These are phyloP conservation scores for Pichia sp. DNA, from an alignment of 1,139 yeast genomes.

Conservation along the genomic window DNA sequence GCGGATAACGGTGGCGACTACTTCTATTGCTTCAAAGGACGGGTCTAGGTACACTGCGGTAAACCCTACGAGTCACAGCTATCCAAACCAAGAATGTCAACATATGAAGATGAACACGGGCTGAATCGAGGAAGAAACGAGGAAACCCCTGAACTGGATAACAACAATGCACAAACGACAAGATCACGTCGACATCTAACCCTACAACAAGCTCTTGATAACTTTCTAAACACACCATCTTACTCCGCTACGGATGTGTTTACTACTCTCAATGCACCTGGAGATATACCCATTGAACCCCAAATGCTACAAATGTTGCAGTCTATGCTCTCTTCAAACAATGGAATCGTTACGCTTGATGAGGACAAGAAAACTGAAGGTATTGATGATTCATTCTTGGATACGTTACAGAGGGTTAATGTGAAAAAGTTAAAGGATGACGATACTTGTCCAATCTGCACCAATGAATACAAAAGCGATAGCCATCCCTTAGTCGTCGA, in stretches of 20 bases:
- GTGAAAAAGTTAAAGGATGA: conserved; percentile 39
- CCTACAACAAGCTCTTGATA: conserved; percentile 17
- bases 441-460: conserved; percentile 80
- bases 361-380: conserved; percentile 31
- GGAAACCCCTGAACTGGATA: too few species aligned
- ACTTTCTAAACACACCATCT: conserved; percentile 15
- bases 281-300: conserved; percentile 3
- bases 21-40: too few species aligned
- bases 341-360: conserved; percentile 7
- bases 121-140: conserved; percentile 1
- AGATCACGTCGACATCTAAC: conserved; percentile 10
- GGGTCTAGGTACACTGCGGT: too few species aligned
- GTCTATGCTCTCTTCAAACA: conserved; percentile 10
- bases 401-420: conserved; percentile 65
- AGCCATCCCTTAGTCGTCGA: conserved; percentile 72
- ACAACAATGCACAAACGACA: background rate
- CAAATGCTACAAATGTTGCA: conserved; percentile 13
- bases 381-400: conserved; percentile 63
- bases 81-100: conserved; percentile 10
- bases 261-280: conserved; percentile 12
- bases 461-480: conserved; percentile 64
- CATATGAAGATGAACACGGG: conserved; percentile 18
- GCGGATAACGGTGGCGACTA: too few species aligned
- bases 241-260: conserved; percentile 9
- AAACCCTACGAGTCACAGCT: too few species aligned